Conservation (phyloP, 2,329 filamentous ascomycete genomes). For the Fusarium robinianum region DNA sequence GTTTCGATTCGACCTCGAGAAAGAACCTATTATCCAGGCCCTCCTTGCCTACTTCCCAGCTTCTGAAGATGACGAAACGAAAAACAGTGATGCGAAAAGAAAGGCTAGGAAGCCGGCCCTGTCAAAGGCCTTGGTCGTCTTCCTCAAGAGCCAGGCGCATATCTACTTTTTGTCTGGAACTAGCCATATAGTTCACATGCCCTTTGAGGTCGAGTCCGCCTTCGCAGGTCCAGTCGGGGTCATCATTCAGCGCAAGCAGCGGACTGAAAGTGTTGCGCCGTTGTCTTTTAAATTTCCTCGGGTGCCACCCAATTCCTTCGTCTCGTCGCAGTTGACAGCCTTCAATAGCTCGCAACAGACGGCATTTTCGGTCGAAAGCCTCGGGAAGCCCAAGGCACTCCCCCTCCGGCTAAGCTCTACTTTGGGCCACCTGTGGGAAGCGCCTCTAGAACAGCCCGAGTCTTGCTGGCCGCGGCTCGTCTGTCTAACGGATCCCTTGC, state of each 20-base stretch:
- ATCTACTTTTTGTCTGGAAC: slow-evolving; percentile 89
- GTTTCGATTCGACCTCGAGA: slow-evolving; percentile 85
- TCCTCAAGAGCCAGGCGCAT: slow-evolving; percentile 90
- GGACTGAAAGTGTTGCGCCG: slow-evolving; percentile 53
- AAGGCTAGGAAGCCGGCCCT: slow-evolving; percentile 37
- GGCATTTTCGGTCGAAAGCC: slow-evolving; percentile 60
- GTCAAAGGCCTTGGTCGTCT: slow-evolving; percentile 79
- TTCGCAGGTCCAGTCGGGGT: slow-evolving; percentile 82
- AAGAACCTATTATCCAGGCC: slow-evolving; percentile 84
- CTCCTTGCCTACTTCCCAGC: slow-evolving; percentile 80
- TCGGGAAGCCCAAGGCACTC: slow-evolving; percentile 59
- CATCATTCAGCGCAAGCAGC: slow-evolving; percentile 80
- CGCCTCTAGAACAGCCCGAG: slow-evolving; percentile 55
- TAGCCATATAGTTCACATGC: slow-evolving; percentile 87
- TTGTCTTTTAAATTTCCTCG: slow-evolving; percentile 60
- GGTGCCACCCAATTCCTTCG: slow-evolving; percentile 82
- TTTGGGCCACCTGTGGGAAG: slow-evolving; percentile 62
- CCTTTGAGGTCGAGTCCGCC: slow-evolving; percentile 89
- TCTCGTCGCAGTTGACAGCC: slow-evolving; percentile 67
- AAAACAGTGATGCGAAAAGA: slow-evolving; percentile 11
- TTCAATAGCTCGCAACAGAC: slow-evolving; percentile 56
- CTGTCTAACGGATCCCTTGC: slow-evolving; percentile 81
- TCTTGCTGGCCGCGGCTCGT: slow-evolving; percentile 76
- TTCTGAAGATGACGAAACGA: slow-evolving; percentile 46
- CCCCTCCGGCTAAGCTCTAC: slow-evolving; percentile 58